Conservation (phyloP, 306 rosid species). For the Hippophae rhamnoides region DNA sequence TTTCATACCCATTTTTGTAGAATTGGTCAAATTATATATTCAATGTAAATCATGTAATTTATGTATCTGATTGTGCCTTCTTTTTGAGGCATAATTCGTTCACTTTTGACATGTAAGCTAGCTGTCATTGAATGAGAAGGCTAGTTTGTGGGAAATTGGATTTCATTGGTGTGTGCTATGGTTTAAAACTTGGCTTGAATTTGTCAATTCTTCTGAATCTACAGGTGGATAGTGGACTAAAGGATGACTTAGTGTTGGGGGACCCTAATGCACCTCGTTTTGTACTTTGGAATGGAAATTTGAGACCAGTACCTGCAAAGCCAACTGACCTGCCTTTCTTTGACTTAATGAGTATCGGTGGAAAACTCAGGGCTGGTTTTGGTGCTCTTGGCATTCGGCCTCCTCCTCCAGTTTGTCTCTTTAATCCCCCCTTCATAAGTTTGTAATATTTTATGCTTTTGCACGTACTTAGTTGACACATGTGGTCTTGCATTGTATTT, state of each 20-base stretch:
- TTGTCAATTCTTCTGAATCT: slow-evolving; percentile 9
- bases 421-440: slow-evolving; percentile 14
- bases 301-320: slow-evolving; percentile 72
- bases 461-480: neutral
- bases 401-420: slow-evolving; percentile 79
- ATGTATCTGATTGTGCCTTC: too few species aligned
- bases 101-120: too few species aligned
- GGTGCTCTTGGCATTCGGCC: slow-evolving; percentile 93
- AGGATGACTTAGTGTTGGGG: slow-evolving; percentile 84
- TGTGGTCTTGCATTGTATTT: slow-evolving; percentile 24
- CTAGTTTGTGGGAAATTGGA: too few species aligned
- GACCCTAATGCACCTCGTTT: slow-evolving; percentile 90
- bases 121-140: too few species aligned
- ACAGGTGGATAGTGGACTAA: slow-evolving; percentile 87
- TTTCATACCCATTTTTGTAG: too few species aligned
- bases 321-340: slow-evolving; percentile 76
- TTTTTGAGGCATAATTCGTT: too few species aligned
- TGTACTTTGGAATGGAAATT: slow-evolving; percentile 78
- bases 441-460: slow-evolving; percentile 1
- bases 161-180: too few species aligned
- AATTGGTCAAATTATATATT: too few species aligned
- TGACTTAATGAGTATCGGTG: slow-evolving; percentile 85
- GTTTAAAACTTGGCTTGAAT: neutral
- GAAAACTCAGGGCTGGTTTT: slow-evolving; percentile 91
- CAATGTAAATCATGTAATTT: too few species aligned